Evolutionary conservation across 192 early-diverging fungal genomes (phyloP), one percentile per base, ranked within the genome.

Genomic region (Entomortierella parvispora): DNA sequence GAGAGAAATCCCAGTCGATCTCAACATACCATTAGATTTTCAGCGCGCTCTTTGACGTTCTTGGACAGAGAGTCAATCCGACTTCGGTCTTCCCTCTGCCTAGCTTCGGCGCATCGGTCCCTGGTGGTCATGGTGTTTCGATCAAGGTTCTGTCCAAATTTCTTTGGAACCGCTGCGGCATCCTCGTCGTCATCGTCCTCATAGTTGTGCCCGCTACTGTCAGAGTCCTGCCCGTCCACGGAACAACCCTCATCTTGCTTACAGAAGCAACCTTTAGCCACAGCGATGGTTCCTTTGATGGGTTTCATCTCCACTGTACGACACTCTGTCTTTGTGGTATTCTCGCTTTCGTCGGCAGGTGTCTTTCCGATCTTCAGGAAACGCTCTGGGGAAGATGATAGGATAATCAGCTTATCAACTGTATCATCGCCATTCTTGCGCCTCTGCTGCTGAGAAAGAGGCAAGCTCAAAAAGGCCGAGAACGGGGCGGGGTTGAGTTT

Each of bases 41-140:
- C 97, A 0, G 95, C 93, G 2, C 94, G 88, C 74, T 98, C 95
- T 81, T 99, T 99, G 59, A 93, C 88, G 79, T 91, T 88, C 17
- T 65, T 65, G 34, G 80, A 85, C 43, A 99, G 68, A 0, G 37
- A 69, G 14, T 77, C 54, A 31, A 84, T 71, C 3, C 88, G 64
- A 32, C 49, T 28, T 44, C 85, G 59, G 44, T 85, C 71, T 34
- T 86, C 83, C 26, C 69, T 32, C 22, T 40, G 45, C 45, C 58
- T 67, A 0, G 49, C 66, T 12, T 71, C 54, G 45, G 76, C 64
- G 53, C 86, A 88, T 4, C 52, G 22, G 9, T 59, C 62, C 8
- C 64, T 68, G 12, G 48, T 18, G 4, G 28, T 25, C 28, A 47
- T 61, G 22, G 34, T 23, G 14, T 5, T 42, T 22, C 12, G 2